Percentiles rank a stretch among this genome's conserved stretches.
phyloP scores from a whole-genome alignment of 2,329 filamentous ascomycete species.

The Sphaerulina musiva region DNA sequence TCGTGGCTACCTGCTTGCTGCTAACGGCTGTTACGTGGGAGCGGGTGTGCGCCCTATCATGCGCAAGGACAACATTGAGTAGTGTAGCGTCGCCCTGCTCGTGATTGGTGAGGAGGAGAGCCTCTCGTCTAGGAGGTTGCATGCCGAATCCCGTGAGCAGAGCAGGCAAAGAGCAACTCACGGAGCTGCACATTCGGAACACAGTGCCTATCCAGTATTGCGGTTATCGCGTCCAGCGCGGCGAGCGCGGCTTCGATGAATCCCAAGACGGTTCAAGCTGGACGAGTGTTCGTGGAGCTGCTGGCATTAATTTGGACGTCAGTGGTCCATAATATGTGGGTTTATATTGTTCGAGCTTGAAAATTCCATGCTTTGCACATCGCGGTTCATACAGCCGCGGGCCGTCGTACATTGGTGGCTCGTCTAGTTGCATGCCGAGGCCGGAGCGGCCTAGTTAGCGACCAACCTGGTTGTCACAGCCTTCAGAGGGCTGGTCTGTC shows the following conservation, averaged over 20 bases:
- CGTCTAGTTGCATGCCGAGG: conserved; percentile 7
- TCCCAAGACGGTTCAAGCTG: neutral
- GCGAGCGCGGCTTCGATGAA: neutral
- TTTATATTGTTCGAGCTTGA: neutral
- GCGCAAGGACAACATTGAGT: neutral
- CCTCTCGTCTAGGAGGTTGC: conserved; percentile 2
- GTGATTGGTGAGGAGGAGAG: neutral
- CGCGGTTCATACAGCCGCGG: neutral
- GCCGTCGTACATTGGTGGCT: conserved; percentile 1
- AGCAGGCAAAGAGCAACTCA: neutral
- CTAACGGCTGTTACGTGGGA: neutral
- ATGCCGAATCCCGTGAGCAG: conserved; percentile 1
- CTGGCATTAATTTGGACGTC: neutral
- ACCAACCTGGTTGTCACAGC: conserved; percentile 1
- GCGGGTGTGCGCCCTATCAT: neutral
- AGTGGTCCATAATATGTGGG: conserved; percentile 2
- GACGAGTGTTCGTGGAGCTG: neutral
- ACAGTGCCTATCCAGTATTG: conserved; percentile 3
- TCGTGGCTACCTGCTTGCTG: neutral
- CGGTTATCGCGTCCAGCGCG: conserved; percentile 7
- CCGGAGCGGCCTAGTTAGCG: neutral
- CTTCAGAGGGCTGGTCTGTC: too few relatives aligned
- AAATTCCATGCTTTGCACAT: neutral
- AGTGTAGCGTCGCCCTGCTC: neutral
- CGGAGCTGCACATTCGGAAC: neutral